phyloP scores from a whole-genome alignment of 768 basidiomycete genomes.

The Trichaptum fuscoviolaceum region DNA sequence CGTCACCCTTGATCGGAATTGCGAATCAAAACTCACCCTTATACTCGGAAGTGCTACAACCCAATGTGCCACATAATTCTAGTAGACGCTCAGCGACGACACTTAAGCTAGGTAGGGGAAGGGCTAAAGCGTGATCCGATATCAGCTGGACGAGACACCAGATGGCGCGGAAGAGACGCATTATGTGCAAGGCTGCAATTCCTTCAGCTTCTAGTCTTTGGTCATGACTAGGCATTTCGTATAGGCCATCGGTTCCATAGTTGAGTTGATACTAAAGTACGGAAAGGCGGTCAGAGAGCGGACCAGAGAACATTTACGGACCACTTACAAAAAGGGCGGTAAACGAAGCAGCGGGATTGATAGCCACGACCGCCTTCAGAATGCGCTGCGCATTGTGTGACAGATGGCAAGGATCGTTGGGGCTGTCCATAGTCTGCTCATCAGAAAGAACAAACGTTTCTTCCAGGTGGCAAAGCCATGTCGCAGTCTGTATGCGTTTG shows the following conservation, averaged over 20 bases:
- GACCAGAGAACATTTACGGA: conserved; percentile 15
- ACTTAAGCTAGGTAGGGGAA: not conserved
- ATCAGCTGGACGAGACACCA: not conserved
- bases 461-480: conserved; percentile 46
- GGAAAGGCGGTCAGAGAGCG: conserved; percentile 14
- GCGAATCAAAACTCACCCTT: not conserved
- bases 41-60: not conserved
- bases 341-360: conserved; percentile 14
- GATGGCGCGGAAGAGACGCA: not conserved
- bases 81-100: not conserved
- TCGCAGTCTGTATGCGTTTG: conserved; percentile 36
- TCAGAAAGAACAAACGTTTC: conserved; percentile 5
- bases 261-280: conserved; percentile 27
- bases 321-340: conserved; percentile 24
- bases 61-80: not conserved
- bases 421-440: not conserved
- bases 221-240: not conserved
- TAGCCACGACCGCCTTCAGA: conserved; percentile 5
- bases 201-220: not conserved
- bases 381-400: conserved; percentile 1
- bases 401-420: conserved; percentile 1
- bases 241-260: not conserved
- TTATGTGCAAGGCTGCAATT: not conserved
- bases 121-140: not conserved
- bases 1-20: not conserved